Evolutionary conservation across 1,284 basidiomycete species (phyloP), one percentile per base, ranked within the genome.

Genomic region (Pascua guehoae): DNA sequence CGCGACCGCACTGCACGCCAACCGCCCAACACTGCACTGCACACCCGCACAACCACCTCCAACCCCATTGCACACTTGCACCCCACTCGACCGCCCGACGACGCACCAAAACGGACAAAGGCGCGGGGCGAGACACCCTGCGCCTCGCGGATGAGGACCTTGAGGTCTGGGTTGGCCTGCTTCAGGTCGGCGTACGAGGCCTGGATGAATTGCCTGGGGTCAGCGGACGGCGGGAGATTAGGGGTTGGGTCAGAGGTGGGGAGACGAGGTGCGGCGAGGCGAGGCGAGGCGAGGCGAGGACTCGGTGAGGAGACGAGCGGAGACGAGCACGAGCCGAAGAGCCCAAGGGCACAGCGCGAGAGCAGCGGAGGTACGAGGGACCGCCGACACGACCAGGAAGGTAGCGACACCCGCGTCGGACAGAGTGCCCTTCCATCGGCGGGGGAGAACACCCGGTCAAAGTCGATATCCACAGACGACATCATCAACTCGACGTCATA

Each of bases 21-120:
- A 8, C n/a, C 40, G 40, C 40, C 40, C 40, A 41, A n/a, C 40
- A 41, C n/a, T 8, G 40, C 40, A 12, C 40, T 41, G 12, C 40
- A 32, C 40, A 12, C n/a, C 40, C 40, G 12, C 40, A 41, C n/a
- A 2, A 44, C 17, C 45, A 24, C 9, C 45, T 2, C 18, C 32
- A 41, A 41, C 40, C 8, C 40, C 40, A 41, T 4, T 3, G 40
- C 40, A n/a, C 40, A 12, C 40, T 9, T 9, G 12, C 40, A 16
- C 11, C 11, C 37, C 8, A 12, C 18, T 5, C 39, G 12, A n/a
- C n/a, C n/a, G n/a, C n/a, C n/a, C n/a, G n/a, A n/a, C 10, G 36
- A 83, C 91, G 74, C 78, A 95, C 92, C 91, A 71, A 92, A 94
- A 71, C 92, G 82, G 47, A 89, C 92, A 80, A 94, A 95, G 45